phyloP scores from a whole-genome alignment of 768 basidiomycete species.

The Trametes cubensis region DNA sequence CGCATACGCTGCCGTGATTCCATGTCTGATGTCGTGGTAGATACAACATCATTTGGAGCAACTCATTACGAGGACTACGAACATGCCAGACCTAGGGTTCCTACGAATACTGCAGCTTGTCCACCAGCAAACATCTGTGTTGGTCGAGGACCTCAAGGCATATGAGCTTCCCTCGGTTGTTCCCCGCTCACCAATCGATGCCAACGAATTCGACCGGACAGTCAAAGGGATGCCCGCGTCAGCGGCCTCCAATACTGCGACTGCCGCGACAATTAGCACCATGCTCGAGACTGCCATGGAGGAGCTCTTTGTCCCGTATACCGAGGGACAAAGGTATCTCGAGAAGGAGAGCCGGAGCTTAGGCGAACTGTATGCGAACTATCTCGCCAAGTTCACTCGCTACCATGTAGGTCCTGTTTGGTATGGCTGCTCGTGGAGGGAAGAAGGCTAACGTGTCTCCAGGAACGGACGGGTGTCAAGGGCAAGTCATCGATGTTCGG shows the following conservation, averaged over 20 bases:
- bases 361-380: conserved; percentile 72
- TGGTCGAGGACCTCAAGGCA: conserved; percentile 90
- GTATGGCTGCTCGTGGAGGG: neutral
- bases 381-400: conserved; percentile 75
- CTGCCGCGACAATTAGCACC: conserved; percentile 63
- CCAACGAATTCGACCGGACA: conserved; percentile 60
- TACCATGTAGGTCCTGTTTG: conserved; percentile 71
- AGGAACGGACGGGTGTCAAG: conserved; percentile 65
- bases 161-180: conserved; percentile 80
- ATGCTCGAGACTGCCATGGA: conserved; percentile 98
- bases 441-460: conserved; percentile 10
- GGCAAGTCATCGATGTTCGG: conserved; percentile 82
- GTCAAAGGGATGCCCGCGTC: conserved; percentile 47
- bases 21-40: conserved; percentile 42
- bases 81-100: conserved; percentile 86
- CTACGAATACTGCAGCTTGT: conserved; percentile 88
- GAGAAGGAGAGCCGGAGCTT: conserved; percentile 89
- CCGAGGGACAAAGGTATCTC: conserved; percentile 88
- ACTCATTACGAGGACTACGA: conserved; percentile 72
- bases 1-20: neutral
- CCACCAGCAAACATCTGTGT: conserved; percentile 71
- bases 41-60: conserved; percentile 97
- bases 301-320: conserved; percentile 92
- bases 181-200: conserved; percentile 65
- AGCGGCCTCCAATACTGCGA: conserved; percentile 46